Percentiles rank a stretch among this genome's conserved stretches.
Conservation (phyloP, 1,284 basidiomycete species). For the Lentinula novae-zelandiae region DNA sequence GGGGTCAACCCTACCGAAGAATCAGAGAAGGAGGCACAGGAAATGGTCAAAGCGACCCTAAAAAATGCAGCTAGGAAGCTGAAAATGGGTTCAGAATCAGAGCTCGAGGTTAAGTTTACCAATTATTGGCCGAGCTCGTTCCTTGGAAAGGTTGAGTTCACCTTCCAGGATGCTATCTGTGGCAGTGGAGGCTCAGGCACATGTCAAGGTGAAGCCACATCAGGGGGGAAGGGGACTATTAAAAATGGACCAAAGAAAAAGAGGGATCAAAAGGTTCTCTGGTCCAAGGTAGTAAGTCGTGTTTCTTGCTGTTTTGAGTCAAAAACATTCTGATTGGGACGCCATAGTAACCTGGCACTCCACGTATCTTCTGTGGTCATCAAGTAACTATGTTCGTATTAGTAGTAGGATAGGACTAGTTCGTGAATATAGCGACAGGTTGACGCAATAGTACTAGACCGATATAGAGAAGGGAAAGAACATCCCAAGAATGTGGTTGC, state of each 20-base stretch:
- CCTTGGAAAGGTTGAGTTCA: background rate
- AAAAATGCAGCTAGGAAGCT: background rate
- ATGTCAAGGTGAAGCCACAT: background rate
- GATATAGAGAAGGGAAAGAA: too few species aligned
- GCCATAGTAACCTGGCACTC: too few species aligned
- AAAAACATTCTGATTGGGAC: too few species aligned
- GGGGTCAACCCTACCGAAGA: background rate
- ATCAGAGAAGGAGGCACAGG: background rate
- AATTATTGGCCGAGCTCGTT: background rate
- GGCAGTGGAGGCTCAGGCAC: background rate
- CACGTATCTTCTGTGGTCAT: too few species aligned
- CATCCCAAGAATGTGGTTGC: too few species aligned
- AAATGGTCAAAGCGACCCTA: background rate
- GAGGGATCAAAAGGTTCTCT: background rate
- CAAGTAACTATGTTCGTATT: too few species aligned
- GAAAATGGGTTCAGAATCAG: background rate
- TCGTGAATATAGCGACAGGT: too few species aligned
- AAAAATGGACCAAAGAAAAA: background rate
- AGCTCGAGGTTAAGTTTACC: background rate
- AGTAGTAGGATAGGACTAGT: too few species aligned
- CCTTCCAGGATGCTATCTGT: background rate
- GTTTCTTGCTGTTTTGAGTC: background rate
- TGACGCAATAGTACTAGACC: too few species aligned
- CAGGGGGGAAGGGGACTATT: background rate
- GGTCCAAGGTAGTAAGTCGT: background rate